These are phyloP conservation scores for Hypsizygus ulmarius DNA, from an alignment of 1,284 basidiomycete genomes.

Conservation along the genomic window DNA sequence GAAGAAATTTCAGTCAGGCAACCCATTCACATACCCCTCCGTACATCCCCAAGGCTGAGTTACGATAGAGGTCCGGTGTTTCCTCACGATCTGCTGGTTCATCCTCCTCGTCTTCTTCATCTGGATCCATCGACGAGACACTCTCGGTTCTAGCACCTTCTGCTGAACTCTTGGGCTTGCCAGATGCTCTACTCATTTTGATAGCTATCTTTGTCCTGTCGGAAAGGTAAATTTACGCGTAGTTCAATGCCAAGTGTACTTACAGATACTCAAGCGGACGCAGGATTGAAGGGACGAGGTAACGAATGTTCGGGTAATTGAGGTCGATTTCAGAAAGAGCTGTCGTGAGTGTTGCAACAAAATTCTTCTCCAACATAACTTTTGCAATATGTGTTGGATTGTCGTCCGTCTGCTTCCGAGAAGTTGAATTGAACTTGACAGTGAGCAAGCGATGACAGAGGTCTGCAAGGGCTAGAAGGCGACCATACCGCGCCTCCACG, in stretches of 20 bases:
- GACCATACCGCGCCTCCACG: constrained; percentile 82
- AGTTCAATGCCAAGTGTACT: constrained; percentile 30
- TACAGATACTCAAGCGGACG: constrained; percentile 89
- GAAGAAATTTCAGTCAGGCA: constrained; percentile 15
- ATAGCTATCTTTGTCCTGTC: constrained; percentile 90
- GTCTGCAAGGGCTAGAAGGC: constrained; percentile 85
- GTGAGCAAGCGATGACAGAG: constrained; percentile 87
- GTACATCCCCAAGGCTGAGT: constrained; percentile 96
- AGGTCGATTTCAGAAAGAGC: constrained; percentile 93
- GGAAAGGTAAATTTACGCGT: constrained; percentile 7
- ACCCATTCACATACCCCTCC: constrained; percentile 64
- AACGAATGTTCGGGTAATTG: constrained; percentile 91
- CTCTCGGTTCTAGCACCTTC: constrained; percentile 51
- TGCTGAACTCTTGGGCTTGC: constrained; percentile 62
- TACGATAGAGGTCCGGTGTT: constrained; percentile 93
- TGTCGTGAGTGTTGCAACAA: constrained; percentile 85
- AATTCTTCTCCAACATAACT: constrained; percentile 98
- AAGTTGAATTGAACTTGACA: constrained; percentile 61
- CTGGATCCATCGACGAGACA: constrained; percentile 57
- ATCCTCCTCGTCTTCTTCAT: constrained; percentile 63
- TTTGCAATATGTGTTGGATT: constrained; percentile 91
- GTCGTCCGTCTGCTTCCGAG: constrained; percentile 74
- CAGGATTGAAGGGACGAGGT: constrained; percentile 82
- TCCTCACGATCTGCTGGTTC: constrained; percentile 57
- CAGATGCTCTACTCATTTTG: constrained; percentile 87